Base-by-base conservation (phyloP, 1,284 basidiomycete species). In the Cystobasidiaceae sp. region DNA sequence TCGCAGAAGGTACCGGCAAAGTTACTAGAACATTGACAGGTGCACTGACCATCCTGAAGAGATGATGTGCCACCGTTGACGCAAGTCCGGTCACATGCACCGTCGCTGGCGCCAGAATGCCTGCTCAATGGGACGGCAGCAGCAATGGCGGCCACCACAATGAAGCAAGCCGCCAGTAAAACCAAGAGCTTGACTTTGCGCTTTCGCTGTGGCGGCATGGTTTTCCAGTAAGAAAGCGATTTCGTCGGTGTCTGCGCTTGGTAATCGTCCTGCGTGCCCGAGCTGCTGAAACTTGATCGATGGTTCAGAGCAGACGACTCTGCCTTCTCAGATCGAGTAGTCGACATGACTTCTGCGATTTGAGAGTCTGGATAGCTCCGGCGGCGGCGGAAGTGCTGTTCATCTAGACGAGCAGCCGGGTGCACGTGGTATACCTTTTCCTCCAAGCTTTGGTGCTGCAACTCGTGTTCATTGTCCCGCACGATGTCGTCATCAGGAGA, bases 1-100 rank as follows among this genome's bases (percentile, higher is more conserved):
- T 64, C 49, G 34, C 61, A 64, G 41, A 46, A 64, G 2, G 61
- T 28, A 5, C 61, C 61, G 8, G 45, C 34, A 19, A 34, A 43
- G 23, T 30, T 21, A 21, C 32, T 32, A 17, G 25, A 28, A 34
- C 61, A 64, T 25, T 45, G 21, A 34, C 61, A 64, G 1, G 33
- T 19, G 27, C 61, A 64, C 4, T 19, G 9, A 5, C 44, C 61
- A 41, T 46, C 52, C 8, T 19, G n/a, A 13, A 30, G 6, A 3
- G 25, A 7, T 5, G 43, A 19, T 43, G 17, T 34, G 8, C 61
- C 52, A 7, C 50, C 50, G 27, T 32, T 39, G 17, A 52, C 39
- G 52, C 61, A 64, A 1, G 25, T 27, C n/a, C 51, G 43, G 32
- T n/a, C 28, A 32, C 56, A 59, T 8, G 27, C 30, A 6, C 39